Base-by-base conservation (phyloP, 2,329 filamentous ascomycete species). In the Pyrenophora graminea region DNA sequence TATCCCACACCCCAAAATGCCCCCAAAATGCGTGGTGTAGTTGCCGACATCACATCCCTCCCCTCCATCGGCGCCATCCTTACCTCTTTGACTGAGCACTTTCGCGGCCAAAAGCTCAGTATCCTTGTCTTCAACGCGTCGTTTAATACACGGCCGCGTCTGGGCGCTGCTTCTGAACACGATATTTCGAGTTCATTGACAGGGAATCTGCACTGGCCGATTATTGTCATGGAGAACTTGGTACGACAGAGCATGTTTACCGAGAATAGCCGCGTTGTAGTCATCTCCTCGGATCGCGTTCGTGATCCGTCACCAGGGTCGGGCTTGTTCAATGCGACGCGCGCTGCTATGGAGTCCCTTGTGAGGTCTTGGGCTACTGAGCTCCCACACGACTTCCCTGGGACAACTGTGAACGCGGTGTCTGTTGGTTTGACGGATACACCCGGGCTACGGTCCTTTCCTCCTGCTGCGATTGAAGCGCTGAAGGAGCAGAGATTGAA, bases 321-420 rank as follows among this genome's bases (percentile, higher is more conserved):
- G 1, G 45, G 48, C 1, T 27, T 67, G 6, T 64, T 58, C 36
- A 59, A 58, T 18, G 56, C 53, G 2, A 59, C 60, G 2, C 64
- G 67, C n/a, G 47, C 62, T 0, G 67, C 58, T 0, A 48, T 67
- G 17, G 64, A 69, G 23, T 44, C 51, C 3, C 36, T 70, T 15
- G 55, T 54, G 2, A 42, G 62, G 4, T 51, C 53, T 0, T 70
- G 64, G 66, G 62, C 66, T 7, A 47, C 63, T 2, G 61, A 66
- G 12, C 52, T 69, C 3, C 62, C 56, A 17, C 50, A 54, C 17
- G 43, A 7, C 9, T 64, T 56, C 36, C 61, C 55, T 4, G 65
- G 66, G 7, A 68, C 66, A 13, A 70, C 67, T 1, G 65, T 63
- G 6, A 70, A 70, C 55, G 58, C 63, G 0, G 59, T 71, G 18